Conservation (phyloP, 768 basidiomycete genomes). For the Suillus occidentalis region DNA sequence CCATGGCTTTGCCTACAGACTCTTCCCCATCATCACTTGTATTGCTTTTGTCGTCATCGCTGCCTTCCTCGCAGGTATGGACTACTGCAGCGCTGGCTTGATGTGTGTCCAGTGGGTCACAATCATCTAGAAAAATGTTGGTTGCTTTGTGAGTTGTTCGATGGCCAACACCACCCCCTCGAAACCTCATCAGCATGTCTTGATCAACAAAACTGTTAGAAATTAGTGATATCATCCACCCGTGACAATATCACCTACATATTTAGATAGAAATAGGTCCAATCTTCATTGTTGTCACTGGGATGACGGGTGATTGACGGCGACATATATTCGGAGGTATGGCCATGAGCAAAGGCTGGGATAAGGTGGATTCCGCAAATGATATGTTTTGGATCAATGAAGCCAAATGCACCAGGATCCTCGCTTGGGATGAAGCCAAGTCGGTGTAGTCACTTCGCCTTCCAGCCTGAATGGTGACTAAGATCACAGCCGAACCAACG, state of each 20-base stretch:
- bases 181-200: slow-evolving; percentile 40
- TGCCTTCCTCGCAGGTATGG: background rate
- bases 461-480: slow-evolving; percentile 24
- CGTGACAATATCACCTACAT: slow-evolving; percentile 26
- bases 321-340: slow-evolving; percentile 13
- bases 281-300: slow-evolving; percentile 29
- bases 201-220: slow-evolving; percentile 38
- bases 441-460: slow-evolving; percentile 31
- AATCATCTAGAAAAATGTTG: background rate
- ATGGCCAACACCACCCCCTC: slow-evolving; percentile 34
- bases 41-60: background rate
- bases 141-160: slow-evolving; percentile 4
- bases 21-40: background rate
- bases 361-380: slow-evolving; percentile 42
- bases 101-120: background rate
- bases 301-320: slow-evolving; percentile 11
- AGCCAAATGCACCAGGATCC: slow-evolving; percentile 40
- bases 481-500: slow-evolving; percentile 37
- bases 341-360: slow-evolving; percentile 36
- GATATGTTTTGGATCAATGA: slow-evolving; percentile 42
- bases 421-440: slow-evolving; percentile 37
- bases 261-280: slow-evolving; percentile 33
- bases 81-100: background rate
- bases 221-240: background rate
- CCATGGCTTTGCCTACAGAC: background rate